These are phyloP conservation scores for Pichia eremophila DNA, from an alignment of 805 yeast genomes.

Conservation along the genomic window DNA sequence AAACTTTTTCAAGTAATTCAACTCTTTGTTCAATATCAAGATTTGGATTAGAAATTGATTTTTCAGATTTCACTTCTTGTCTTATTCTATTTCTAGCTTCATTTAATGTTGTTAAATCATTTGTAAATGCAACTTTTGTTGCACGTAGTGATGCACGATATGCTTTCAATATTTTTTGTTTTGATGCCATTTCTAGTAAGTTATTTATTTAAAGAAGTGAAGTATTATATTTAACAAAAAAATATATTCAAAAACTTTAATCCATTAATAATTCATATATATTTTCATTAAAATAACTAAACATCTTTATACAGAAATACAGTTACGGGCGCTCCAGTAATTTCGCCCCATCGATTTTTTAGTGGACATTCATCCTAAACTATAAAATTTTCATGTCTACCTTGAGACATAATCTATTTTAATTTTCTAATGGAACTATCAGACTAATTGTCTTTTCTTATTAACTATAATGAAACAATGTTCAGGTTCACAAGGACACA, in stretches of 20 bases:
- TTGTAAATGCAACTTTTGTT: slow-evolving; percentile 48
- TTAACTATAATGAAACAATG: too few species aligned
- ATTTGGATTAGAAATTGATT: slow-evolving; percentile 34
- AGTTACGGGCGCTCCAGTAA: too few species aligned
- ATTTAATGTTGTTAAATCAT: slow-evolving; percentile 36
- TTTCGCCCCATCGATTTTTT: too few species aligned
- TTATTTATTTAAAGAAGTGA: background rate
- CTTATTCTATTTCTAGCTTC: slow-evolving; percentile 57
- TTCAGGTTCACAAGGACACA: too few species aligned
- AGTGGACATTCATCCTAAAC: too few species aligned
- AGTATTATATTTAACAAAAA: background rate
- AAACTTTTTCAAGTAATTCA: slow-evolving; percentile 57
- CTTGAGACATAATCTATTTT: too few species aligned
- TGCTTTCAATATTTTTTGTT: slow-evolving; percentile 30
- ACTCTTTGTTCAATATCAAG: slow-evolving; percentile 42
- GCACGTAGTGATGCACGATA: slow-evolving; percentile 64
- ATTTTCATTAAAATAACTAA: too few species aligned
- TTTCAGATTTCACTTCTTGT: slow-evolving; percentile 35
- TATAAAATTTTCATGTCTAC: too few species aligned
- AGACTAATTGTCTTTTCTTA: too few species aligned
- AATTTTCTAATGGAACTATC: too few species aligned
- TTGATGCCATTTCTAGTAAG: slow-evolving; percentile 5
- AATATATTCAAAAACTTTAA: background rate
- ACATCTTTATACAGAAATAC: too few species aligned
- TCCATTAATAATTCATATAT: too few species aligned